phyloP scores from a whole-genome alignment of 495 filamentous ascomycete genomes.

The Hypoxylon subgilvum region DNA sequence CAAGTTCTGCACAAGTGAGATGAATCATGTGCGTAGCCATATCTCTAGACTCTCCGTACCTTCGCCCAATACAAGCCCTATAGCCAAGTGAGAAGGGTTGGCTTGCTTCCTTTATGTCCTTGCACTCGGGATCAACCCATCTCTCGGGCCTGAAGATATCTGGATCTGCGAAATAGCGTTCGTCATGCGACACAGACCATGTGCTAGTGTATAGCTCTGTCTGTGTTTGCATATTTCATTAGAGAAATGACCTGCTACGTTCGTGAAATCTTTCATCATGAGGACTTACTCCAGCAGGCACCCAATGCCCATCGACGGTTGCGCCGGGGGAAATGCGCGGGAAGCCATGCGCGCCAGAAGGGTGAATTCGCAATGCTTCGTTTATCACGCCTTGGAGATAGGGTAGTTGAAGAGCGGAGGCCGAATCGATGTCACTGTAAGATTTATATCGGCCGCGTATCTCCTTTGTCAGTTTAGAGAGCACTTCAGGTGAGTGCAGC shows the following conservation, averaged over 20 bases:
- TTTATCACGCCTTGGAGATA: constrained; percentile 53
- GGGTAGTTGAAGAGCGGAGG: constrained; percentile 34
- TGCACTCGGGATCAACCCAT: constrained; percentile 42
- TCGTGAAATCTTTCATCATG: neutral
- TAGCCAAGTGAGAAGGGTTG: constrained; percentile 38
- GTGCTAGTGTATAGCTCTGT: constrained; percentile 47
- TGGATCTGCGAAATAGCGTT: constrained; percentile 40
- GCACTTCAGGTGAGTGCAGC: constrained; percentile 32
- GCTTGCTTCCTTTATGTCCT: constrained; percentile 45
- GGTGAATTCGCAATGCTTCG: constrained; percentile 50
- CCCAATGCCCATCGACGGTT: constrained; percentile 39
- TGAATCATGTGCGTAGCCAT: neutral
- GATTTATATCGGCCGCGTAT: constrained; percentile 47
- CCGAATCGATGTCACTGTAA: constrained; percentile 43
- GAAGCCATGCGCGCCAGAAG: constrained; percentile 36
- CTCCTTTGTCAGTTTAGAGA: constrained; percentile 46
- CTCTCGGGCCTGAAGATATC: constrained; percentile 43
- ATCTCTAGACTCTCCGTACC: neutral
- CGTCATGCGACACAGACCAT: constrained; percentile 43
- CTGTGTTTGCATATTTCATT: neutral
- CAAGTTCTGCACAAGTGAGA: no score
- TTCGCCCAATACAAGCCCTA: constrained; percentile 39
- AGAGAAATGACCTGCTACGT: neutral
- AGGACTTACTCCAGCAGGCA: constrained; percentile 46
- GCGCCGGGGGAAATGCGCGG: constrained; percentile 41